A percentile compares a stretch with the other conserved stretches of the same genome.
phyloP scores from a whole-genome alignment of 2,329 filamentous ascomycete species.

The Calonectria henricotiae region DNA sequence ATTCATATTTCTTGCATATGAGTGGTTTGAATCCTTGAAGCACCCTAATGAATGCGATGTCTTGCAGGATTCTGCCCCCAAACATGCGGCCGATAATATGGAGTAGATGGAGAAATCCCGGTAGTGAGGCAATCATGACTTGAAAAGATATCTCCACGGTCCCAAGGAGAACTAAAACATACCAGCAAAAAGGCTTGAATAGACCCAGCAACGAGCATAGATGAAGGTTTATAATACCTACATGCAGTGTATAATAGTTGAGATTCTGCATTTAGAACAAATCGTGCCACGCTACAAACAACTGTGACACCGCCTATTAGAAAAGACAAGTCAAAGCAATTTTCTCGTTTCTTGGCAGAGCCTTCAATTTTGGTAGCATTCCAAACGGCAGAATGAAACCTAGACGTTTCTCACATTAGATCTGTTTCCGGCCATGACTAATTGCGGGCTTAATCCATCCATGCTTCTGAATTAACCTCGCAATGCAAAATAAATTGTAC shows the following conservation, averaged over 20 bases:
- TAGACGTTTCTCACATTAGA: neutral
- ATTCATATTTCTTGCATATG: neutral
- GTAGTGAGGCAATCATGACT: neutral
- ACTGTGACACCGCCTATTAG: constrained; percentile 2
- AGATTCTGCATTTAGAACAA: neutral
- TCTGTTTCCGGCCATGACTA: too few relatives aligned
- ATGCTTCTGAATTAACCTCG: too few relatives aligned
- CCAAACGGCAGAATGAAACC: constrained; percentile 14
- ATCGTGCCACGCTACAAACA: neutral
- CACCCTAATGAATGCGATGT: neutral
- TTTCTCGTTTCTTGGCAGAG: constrained; percentile 11
- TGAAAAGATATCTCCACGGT: constrained; percentile 1
- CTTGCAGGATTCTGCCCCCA: neutral
- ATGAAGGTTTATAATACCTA: neutral
- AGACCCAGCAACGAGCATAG: neutral
- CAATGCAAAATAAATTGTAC: too few relatives aligned
- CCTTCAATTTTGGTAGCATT: constrained; percentile 13
- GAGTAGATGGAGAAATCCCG: neutral
- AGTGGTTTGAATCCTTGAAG: neutral
- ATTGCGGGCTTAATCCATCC: too few relatives aligned
- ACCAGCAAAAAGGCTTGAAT: too few relatives aligned
- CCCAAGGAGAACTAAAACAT: neutral
- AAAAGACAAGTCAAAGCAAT: constrained; percentile 2
- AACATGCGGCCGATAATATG: neutral
- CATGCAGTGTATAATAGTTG: neutral